Evolutionary conservation across 2,329 filamentous ascomycete species (phyloP).

Genomic region (Coniochaeta pulveracea): DNA sequence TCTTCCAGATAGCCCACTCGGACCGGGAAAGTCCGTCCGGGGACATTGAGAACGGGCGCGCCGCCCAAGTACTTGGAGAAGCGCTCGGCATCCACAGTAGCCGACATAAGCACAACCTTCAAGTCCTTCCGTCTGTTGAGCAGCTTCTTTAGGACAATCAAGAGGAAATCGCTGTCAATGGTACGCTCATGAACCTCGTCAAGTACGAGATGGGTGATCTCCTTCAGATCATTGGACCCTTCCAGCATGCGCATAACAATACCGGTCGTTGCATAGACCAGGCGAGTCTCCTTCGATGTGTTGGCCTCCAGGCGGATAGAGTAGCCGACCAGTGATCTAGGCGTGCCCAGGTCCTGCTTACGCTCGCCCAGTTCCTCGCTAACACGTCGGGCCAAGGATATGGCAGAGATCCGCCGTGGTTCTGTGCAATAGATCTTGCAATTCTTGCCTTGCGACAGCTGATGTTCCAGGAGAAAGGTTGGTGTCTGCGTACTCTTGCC

Average conservation of each 20-base stretch:
- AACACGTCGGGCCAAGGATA: constrained; percentile 84
- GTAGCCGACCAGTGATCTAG: constrained; percentile 80
- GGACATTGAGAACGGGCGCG: constrained; percentile 81
- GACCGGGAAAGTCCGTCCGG: constrained; percentile 88
- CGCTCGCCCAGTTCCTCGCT: constrained; percentile 89
- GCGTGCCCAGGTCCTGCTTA: constrained; percentile 70
- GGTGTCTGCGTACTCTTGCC: constrained; percentile 98
- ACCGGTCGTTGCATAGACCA: constrained; percentile 82
- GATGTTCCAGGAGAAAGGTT: constrained; percentile 81
- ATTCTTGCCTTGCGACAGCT: constrained; percentile 64
- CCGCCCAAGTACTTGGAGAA: constrained; percentile 83
- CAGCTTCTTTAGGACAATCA: constrained; percentile 82
- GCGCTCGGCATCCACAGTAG: constrained; percentile 83
- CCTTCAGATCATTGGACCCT: constrained; percentile 70
- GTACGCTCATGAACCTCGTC: constrained; percentile 95
- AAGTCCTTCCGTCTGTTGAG: constrained; percentile 67
- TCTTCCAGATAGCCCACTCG: constrained; percentile 83
- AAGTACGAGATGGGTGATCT: constrained; percentile 89
- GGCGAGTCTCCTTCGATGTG: constrained; percentile 65
- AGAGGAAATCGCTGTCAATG: constrained; percentile 91
- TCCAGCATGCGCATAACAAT: constrained; percentile 99
- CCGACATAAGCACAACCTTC: constrained; percentile 94
- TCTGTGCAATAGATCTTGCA: constrained; percentile 97
- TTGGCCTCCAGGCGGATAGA: constrained; percentile 90
- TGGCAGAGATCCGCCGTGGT: constrained; percentile 88